phyloP scores from a whole-genome alignment of 768 basidiomycete species.

The Boletus tylopilopsis region DNA sequence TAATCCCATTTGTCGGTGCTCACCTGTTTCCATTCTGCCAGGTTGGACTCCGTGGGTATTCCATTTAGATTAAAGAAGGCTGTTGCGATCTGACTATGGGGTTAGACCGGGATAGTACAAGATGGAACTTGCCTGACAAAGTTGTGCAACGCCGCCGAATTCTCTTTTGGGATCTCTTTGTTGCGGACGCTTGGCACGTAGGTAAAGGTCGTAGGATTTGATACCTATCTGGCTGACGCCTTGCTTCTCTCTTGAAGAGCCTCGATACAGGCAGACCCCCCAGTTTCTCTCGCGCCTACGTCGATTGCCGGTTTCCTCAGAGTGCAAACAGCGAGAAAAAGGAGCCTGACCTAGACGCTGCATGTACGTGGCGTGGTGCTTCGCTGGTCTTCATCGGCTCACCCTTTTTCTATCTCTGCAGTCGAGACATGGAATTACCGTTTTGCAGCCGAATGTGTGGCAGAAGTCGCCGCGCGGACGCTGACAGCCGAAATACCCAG shows the following conservation, averaged over 20 bases:
- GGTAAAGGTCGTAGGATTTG: constrained; percentile 10
- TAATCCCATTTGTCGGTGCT: constrained; percentile 4
- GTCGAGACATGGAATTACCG: constrained; percentile 60
- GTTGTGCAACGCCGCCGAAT: constrained; percentile 63
- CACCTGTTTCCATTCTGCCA: constrained; percentile 26
- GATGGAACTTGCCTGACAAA: constrained; percentile 60
- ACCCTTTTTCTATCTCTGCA: constrained; percentile 20
- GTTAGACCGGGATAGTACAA: constrained; percentile 57
- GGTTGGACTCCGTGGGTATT: constrained; percentile 66
- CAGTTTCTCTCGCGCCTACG: constrained; percentile 57
- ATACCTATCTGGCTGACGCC: constrained; percentile 9
- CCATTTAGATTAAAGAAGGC: constrained; percentile 5
- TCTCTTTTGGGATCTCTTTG: constrained; percentile 77
- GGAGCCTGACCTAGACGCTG: constrained; percentile 21
- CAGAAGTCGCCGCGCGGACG: constrained; percentile 59
- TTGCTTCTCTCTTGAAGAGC: constrained; percentile 39
- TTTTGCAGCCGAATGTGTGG: constrained; percentile 63
- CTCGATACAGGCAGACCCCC: constrained; percentile 71
- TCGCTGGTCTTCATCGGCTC: background rate
- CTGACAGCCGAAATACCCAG: constrained; percentile 62
- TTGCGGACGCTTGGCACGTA: constrained; percentile 69
- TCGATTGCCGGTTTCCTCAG: constrained; percentile 63
- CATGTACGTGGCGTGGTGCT: constrained; percentile 25
- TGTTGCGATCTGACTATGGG: constrained; percentile 12
- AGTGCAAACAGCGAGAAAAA: constrained; percentile 9